Base-by-base conservation (phyloP, 2,329 filamentous ascomycete species). In the Kalmusia sp. region DNA sequence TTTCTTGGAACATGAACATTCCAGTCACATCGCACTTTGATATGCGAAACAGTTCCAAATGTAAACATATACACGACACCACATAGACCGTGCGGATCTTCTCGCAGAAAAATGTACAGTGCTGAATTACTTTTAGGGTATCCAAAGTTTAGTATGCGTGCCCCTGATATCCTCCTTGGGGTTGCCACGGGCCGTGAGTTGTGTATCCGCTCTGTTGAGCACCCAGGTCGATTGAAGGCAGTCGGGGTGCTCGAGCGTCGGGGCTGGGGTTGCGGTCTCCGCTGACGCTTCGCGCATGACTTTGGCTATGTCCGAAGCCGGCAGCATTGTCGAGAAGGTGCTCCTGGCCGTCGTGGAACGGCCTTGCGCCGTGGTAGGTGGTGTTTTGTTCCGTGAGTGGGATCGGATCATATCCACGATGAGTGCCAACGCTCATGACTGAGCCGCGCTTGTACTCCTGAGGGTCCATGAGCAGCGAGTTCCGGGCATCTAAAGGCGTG, bases 401-500 rank as follows among this genome's bases (percentile, higher is more conserved):
- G 31, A 76, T 69, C 4, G 62, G 65, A 35, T 76, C 72, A 63
- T 76, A 76, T 49, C 71, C 61, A 21, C 65, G 64, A 41, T 59
- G 65, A 11, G 62, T 69, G 30, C 70, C 72, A 15, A 65, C 66
- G 33, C 61, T 59, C 6, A 69, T 66, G 25, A 69, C 55, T 5
- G 69, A 70, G 45, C 52, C 67, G 57, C 70, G 67, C 66, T 77
- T 78, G 70, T 77, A 78, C 28, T 77, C 76, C 37, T 75, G 73
- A 12, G 84, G 83, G 47, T 89, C 85, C 74, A 92, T 86, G 53
- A 96, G 86, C 17, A 97, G 85, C 11, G 90, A 93, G 80, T 93
- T 93, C 70, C 91, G 89, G 1, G 92, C 90, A 68, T 96, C 91
- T 33, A 96, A 84, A 4, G 92, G 90, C 1, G 92, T 97, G 44